Evolutionary conservation across 2,329 filamentous ascomycete species (phyloP).

Genomic region (Ceratocystis ficicola): DNA sequence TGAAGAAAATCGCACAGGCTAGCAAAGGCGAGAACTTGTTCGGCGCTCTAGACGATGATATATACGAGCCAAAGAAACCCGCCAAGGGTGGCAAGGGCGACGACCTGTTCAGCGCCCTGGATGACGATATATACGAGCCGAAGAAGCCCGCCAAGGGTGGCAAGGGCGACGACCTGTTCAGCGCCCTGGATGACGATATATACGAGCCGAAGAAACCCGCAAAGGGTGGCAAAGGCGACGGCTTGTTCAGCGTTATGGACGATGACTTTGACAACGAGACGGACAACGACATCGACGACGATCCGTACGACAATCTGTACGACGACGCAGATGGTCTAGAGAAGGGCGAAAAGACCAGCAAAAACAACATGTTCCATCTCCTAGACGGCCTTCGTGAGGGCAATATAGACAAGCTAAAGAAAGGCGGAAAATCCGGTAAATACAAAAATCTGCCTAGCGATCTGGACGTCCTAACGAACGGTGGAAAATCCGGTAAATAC

Average conservation of each 20-base stretch:
- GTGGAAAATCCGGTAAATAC: too few relatives aligned
- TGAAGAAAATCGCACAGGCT: too few relatives aligned
- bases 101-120: neutral
- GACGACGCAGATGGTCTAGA: too few relatives aligned
- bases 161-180: neutral
- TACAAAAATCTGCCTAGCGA: too few relatives aligned
- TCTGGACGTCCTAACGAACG: neutral
- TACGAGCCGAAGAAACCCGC: too few relatives aligned
- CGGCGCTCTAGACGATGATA: neutral
- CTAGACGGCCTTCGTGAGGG: neutral
- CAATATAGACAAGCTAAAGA: neutral
- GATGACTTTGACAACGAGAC: neutral
- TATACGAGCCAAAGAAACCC: too few relatives aligned
- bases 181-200: neutral
- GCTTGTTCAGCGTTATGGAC: too few relatives aligned
- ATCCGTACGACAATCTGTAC: neutral
- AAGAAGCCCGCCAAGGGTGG: too few relatives aligned
- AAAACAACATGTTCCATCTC: too few relatives aligned
- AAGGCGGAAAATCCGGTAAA: too few relatives aligned
- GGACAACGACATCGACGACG: neutral
- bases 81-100: too few relatives aligned
- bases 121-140: neutral
- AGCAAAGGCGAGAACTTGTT: neutral
- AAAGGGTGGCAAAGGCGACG: neutral
- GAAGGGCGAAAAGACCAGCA: too few relatives aligned